phyloP scores from a whole-genome alignment of 768 basidiomycete genomes.

The Crepidotus variabilis region DNA sequence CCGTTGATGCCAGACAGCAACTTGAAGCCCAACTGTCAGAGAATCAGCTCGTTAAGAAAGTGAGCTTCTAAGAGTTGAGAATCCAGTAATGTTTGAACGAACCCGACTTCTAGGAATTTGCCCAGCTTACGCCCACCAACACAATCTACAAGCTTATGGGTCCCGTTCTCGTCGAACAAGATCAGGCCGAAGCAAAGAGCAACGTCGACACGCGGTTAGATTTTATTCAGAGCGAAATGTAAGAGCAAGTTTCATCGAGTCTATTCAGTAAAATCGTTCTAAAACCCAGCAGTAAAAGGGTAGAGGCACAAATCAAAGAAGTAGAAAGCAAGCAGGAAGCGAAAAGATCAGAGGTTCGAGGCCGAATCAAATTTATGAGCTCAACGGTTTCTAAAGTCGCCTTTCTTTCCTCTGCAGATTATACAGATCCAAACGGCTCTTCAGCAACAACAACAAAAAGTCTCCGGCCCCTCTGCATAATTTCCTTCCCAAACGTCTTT shows the following conservation, averaged over 20 bases:
- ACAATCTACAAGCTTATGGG: constrained; percentile 89
- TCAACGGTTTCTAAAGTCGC: background rate
- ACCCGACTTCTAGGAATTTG: constrained; percentile 66
- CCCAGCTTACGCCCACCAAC: constrained; percentile 67
- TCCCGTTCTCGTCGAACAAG: constrained; percentile 87
- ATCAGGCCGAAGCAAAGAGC: constrained; percentile 77
- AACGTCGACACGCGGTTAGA: constrained; percentile 90
- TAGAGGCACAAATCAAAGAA: constrained; percentile 81
- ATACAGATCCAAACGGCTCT: constrained; percentile 63
- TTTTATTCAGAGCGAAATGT: constrained; percentile 90
- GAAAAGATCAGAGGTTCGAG: constrained; percentile 75
- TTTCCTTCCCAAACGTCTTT: background rate
- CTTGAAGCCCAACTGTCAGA: constrained; percentile 91
- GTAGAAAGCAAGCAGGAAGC: constrained; percentile 71
- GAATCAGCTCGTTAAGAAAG: constrained; percentile 91
- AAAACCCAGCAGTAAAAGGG: constrained; percentile 59
- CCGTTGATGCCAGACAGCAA: constrained; percentile 78
- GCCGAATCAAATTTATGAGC: constrained; percentile 3
- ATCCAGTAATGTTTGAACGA: background rate
- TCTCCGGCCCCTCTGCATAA: constrained; percentile 10
- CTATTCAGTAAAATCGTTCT: background rate
- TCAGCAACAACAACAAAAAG: constrained; percentile 33
- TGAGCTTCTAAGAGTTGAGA: constrained; percentile 16
- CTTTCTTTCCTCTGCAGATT: constrained; percentile 37
- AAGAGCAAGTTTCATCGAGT: constrained; percentile 21